Percentiles rank a stretch among this genome's conserved stretches.
phyloP scores from a whole-genome alignment of 75 land plant genomes.

The Cryptomeria japonica region DNA sequence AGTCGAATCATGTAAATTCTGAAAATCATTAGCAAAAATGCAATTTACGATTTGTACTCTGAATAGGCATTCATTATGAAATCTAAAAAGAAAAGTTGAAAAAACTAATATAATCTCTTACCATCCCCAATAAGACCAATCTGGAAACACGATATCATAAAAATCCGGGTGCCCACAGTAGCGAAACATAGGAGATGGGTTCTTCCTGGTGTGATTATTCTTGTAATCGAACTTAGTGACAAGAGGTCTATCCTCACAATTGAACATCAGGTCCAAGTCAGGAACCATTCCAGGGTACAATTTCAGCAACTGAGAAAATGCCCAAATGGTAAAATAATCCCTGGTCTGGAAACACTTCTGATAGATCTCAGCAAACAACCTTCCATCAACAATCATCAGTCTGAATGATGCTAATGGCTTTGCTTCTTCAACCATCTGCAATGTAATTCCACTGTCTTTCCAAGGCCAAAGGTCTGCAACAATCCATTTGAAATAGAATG shows the following conservation, averaged over 20 bases:
- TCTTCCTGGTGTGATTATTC: background rate
- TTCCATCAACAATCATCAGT: conserved; percentile 41
- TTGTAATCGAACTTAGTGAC: conserved; percentile 17
- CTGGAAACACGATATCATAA: conserved; percentile 67
- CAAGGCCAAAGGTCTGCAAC: conserved; percentile 64
- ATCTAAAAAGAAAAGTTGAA: too few species aligned
- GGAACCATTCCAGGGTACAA: conserved; percentile 59
- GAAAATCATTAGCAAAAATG: too few species aligned
- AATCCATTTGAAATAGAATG: conserved; percentile 70
- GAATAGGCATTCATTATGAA: too few species aligned
- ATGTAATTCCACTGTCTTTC: conserved; percentile 45
- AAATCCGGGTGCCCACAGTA: conserved; percentile 46
- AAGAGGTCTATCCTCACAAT: conserved; percentile 49
- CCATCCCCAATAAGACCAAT: conserved; percentile 91
- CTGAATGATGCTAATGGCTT: conserved; percentile 38
- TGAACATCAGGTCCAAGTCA: conserved; percentile 69
- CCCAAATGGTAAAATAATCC: conserved; percentile 62
- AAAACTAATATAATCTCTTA: conserved; percentile 14
- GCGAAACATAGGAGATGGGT: conserved; percentile 60
- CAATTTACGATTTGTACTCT: too few species aligned
- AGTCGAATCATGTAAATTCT: too few species aligned
- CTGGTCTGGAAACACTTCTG: conserved; percentile 46
- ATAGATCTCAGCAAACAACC: conserved; percentile 37
- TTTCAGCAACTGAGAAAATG: conserved; percentile 51
- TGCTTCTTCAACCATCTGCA: conserved; percentile 43